Evolutionary conservation across 148 eudicot genomes (phyloP), one percentile per base, ranked within the genome.

Genomic region (Camellia sinensis): DNA sequence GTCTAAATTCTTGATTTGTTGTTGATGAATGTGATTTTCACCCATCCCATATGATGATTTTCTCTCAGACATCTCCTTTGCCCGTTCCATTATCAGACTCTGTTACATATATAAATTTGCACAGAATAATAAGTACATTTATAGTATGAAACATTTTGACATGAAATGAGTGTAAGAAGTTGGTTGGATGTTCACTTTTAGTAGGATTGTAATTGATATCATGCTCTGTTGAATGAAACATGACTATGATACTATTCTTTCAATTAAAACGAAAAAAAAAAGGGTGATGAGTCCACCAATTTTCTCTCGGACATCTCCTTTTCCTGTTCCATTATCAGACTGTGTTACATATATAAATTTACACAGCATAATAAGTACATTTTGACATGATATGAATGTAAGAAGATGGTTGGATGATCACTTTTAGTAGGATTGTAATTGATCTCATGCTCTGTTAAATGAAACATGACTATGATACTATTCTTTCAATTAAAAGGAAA

Each of bases 361-460:
- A 79, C 83, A 81, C 79, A 75, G 21, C 75, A 81, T 45, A 60
- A 81, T 0, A 29, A 29, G 29, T 29, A 29, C 29, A 29, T 29
- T 29, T 29, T 29, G 29, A 29, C 29, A 29, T 68, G 11, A 43
- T 50, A 14, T 68, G 19, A 43, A 68, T 43, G 3, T 44, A 68
- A 43, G 72, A 68, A 43, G 50, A 43, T 57, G 61, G 61, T 15
- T 57, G 13, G 7, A 15, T 68, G 48, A 17, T 43, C 21, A 43
- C 50, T 43, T 43, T 15, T 68, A 15, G 21, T 46, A 68, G 18
- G 22, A 68, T 8, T 41, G 17, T 17, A n/a, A 61, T 61, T 61
- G 6, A 61, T 61, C 65, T 68, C 22, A 17, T n/a, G 37, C 18
- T 67, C 8, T 68, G 4, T 37, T 29, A 1, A 29, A 29, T 29